Percentiles rank a stretch among this genome's conserved stretches.
Conservation (phyloP, 2,329 filamentous ascomycete species). For the Trichoderma lentiforme region DNA sequence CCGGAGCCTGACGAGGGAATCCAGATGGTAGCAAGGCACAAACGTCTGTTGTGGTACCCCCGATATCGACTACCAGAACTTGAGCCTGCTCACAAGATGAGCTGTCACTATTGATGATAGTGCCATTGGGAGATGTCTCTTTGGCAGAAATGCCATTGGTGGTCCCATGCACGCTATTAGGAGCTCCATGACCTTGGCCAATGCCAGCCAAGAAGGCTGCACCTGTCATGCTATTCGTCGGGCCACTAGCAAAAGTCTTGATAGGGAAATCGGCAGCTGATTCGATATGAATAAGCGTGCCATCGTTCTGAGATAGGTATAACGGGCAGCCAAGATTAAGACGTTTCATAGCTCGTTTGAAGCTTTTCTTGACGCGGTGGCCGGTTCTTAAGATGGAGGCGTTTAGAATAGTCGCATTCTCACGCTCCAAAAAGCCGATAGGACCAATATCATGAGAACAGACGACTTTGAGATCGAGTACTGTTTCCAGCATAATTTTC, state of each 20-base stretch:
- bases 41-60: slow-evolving; percentile 60
- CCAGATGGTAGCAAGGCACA: slow-evolving; percentile 56
- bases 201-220: slow-evolving; percentile 51
- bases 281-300: slow-evolving; percentile 47
- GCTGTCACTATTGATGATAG: neutral
- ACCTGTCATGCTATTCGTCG: slow-evolving; percentile 53
- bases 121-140: slow-evolving; percentile 21
- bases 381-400: slow-evolving; percentile 49
- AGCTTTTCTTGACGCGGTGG: slow-evolving; percentile 44
- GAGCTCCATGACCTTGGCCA: too few relatives aligned
- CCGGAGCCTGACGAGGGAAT: slow-evolving; percentile 57
- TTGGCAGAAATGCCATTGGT: slow-evolving; percentile 28
- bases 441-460: slow-evolving; percentile 45
- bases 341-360: slow-evolving; percentile 38
- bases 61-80: slow-evolving; percentile 54
- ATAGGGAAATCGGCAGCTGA: slow-evolving; percentile 48
- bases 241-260: slow-evolving; percentile 51
- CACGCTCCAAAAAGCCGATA: slow-evolving; percentile 44
- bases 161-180: too few relatives aligned
- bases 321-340: slow-evolving; percentile 39
- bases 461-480: slow-evolving; percentile 36
- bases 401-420: slow-evolving; percentile 55
- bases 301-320: slow-evolving; percentile 53
- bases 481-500: slow-evolving; percentile 34
- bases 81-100: slow-evolving; percentile 26